Evolutionary conservation across 345 rosid species (phyloP), one percentile per base, ranked within the genome.

Genomic region (Ricinus communis): DNA sequence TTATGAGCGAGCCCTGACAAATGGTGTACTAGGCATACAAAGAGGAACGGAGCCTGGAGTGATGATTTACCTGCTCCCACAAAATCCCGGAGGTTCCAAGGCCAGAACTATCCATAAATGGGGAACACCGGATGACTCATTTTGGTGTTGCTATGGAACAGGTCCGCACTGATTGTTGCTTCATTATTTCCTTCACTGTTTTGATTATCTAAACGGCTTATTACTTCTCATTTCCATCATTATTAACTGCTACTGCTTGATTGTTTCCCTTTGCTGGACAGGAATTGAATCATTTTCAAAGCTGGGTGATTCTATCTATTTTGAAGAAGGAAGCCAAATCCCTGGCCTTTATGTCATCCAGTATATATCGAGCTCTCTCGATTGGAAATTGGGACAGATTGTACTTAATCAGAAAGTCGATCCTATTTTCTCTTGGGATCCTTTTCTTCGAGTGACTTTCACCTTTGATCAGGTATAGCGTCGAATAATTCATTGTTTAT

Each of bases 71-170:
- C 89, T 94, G 97, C 98, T 94, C 61, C 98, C 98, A 68, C 80
- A 81, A 51, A 82, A 83, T 31, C 87, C 67, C 24, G 97, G 98
- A 57, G 84, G 80, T 70, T 95, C 99, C 62, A 92, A 90, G 76
- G 96, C 92, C 2, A 76, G 58, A 65, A 87, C 88, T 82, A 73
- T 74, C 74, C 99, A 91, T 63, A 83, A 90, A 63, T 95, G 99
- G 99, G 99, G 97, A 80, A 85, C 90, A 69, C 82, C 78, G 27
- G 81, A 79, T 54, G 56, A 77, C 55, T 61, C 93, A n/a, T 95
- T 95, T 74, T 95, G 99, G 99, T 95, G 99, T 85, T 95, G 97
- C 77, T 95, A 95, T 82, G 97, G 97, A 70, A 92, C 97, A 81
- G 98, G 98, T 91, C 40, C 69, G 49, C 58, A 47, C 43, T 47